Conservation (phyloP, 805 yeast genomes). For the Schizosaccharomyces lindneri region DNA sequence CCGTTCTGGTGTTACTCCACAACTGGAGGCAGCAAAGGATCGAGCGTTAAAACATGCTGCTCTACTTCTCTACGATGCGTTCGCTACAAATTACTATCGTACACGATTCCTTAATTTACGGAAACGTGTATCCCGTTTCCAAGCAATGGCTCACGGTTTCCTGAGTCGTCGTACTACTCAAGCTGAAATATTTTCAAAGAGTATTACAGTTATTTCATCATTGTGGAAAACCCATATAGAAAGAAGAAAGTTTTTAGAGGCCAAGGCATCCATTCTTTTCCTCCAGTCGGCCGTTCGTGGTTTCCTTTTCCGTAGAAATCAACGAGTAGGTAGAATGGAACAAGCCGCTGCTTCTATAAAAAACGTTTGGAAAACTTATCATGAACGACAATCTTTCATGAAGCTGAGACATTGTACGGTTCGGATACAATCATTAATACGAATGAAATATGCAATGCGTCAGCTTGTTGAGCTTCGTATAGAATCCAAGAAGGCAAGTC, state of each 20-base stretch:
- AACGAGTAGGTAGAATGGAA: conserved; percentile 25
- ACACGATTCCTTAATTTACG: conserved; percentile 31
- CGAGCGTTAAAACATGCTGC: conserved; percentile 61
- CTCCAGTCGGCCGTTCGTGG: conserved; percentile 36
- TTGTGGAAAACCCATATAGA: conserved; percentile 17
- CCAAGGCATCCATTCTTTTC: conserved; percentile 25
- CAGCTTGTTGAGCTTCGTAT: conserved; percentile 39
- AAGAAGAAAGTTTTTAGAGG: conserved; percentile 30
- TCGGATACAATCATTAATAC: conserved; percentile 47
- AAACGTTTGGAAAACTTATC: conserved; percentile 41
- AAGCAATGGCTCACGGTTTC: conserved; percentile 39
- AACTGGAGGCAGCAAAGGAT: conserved; percentile 61
- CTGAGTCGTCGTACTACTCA: conserved; percentile 32
- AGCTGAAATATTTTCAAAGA: conserved; percentile 22
- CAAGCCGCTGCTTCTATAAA: conserved; percentile 53
- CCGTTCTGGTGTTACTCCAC: conserved; percentile 90
- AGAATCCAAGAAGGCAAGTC: conserved; percentile 85
- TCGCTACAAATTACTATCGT: conserved; percentile 41
- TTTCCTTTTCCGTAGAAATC: conserved; percentile 25
- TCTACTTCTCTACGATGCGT: conserved; percentile 58
- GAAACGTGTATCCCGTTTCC: conserved; percentile 29
- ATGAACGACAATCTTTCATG: conserved; percentile 30
- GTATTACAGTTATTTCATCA: conserved; percentile 55
- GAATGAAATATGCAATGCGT: conserved; percentile 49
- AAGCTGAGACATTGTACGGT: conserved; percentile 31